These are phyloP conservation scores for Acacia crassicarpa DNA, from an alignment of 306 rosid species.

Conservation along the genomic window DNA sequence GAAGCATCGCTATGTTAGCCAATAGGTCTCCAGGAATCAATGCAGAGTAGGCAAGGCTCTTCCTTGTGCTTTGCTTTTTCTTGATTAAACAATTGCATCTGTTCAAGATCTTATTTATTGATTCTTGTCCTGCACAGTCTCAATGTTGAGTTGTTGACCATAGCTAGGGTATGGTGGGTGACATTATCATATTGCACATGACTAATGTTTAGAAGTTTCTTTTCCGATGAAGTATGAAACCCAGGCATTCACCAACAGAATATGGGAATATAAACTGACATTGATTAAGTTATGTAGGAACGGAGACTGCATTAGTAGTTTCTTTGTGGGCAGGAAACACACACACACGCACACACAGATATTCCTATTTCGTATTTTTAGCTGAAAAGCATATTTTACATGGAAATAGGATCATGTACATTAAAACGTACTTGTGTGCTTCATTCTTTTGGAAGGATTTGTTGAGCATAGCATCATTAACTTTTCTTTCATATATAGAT, in stretches of 20 bases:
- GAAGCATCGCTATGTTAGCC: not conserved
- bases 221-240: constrained; percentile 18
- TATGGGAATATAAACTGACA: constrained; percentile 10
- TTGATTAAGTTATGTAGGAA: not conserved
- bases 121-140: not conserved
- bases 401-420: constrained; percentile 23
- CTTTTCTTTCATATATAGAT: constrained; percentile 55
- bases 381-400: not conserved
- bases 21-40: not conserved
- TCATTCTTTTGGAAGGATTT: constrained; percentile 22
- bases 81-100: constrained; percentile 10
- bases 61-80: constrained; percentile 4
- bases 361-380: not conserved
- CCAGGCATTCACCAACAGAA: constrained; percentile 14
- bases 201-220: not conserved
- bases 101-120: constrained; percentile 10
- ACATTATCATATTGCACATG: not conserved
- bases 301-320: constrained; percentile 8
- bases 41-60: not conserved
- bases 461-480: constrained; percentile 33
- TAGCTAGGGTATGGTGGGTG: constrained; percentile 4
- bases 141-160: constrained; percentile 21
- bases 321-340: too few species aligned
- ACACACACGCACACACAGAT: too few species aligned
- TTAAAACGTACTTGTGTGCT: not conserved